These are phyloP conservation scores for Aspergillus sp. DNA, from an alignment of 2,329 filamentous ascomycete genomes.

Conservation along the genomic window DNA sequence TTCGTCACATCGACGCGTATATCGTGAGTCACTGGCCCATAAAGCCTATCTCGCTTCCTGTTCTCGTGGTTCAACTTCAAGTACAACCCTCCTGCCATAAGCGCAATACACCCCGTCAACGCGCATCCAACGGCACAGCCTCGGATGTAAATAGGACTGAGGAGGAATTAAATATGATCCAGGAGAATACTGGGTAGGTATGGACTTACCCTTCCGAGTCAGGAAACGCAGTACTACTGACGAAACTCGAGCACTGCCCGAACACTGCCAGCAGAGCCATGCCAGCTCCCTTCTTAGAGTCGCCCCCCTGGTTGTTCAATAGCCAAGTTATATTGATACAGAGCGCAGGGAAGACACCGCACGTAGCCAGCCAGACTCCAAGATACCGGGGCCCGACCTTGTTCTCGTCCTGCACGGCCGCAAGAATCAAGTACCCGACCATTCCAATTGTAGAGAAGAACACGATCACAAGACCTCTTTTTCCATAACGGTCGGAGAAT, in stretches of 20 bases:
- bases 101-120: slow-evolving; percentile 22
- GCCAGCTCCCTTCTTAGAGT: slow-evolving; percentile 25
- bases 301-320: slow-evolving; percentile 26
- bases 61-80: slow-evolving; percentile 20
- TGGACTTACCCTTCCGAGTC: slow-evolving; percentile 16
- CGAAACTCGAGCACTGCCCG: slow-evolving; percentile 25
- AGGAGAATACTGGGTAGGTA: neutral
- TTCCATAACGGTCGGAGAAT: slow-evolving; percentile 37
- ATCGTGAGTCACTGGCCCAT: slow-evolving; percentile 19
- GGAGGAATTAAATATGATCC: neutral
- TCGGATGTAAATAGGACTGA: slow-evolving; percentile 19
- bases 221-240: slow-evolving; percentile 25
- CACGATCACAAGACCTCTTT: slow-evolving; percentile 36
- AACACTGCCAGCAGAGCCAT: slow-evolving; percentile 25
- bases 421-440: slow-evolving; percentile 37
- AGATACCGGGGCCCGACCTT: slow-evolving; percentile 35
- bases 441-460: slow-evolving; percentile 25
- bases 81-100: slow-evolving; percentile 23
- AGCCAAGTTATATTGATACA: slow-evolving; percentile 27
- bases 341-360: slow-evolving; percentile 24
- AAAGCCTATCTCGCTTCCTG: slow-evolving; percentile 19
- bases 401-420: slow-evolving; percentile 23
- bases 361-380: slow-evolving; percentile 38
- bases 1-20: slow-evolving; percentile 25
- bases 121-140: slow-evolving; percentile 25